These are phyloP conservation scores for Podaxis pistillaris DNA, from an alignment of 768 basidiomycete species.

Conservation along the genomic window DNA sequence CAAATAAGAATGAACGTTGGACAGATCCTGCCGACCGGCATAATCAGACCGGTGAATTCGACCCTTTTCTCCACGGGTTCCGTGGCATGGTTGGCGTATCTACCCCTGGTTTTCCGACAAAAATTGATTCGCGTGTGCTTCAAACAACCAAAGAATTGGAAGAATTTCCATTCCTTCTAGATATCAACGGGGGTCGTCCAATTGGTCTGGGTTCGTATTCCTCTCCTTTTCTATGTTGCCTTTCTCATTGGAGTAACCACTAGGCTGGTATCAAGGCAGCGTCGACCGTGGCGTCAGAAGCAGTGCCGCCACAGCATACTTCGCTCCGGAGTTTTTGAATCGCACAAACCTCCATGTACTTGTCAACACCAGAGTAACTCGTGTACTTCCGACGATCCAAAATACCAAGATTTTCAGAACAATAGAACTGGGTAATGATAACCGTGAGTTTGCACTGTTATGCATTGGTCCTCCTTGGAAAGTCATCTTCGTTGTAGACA, in stretches of 20 bases:
- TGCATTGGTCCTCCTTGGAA: not conserved
- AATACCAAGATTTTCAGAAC: conserved; percentile 6
- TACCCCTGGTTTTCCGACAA: conserved; percentile 16
- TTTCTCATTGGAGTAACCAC: not conserved
- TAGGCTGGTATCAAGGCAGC: conserved; percentile 24
- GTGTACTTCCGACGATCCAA: conserved; percentile 11
- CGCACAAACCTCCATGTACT: conserved; percentile 26
- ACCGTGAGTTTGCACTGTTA: not conserved
- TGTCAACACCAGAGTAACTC: conserved; percentile 21
- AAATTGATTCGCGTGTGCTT: conserved; percentile 23
- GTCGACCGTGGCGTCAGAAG: conserved; percentile 19
- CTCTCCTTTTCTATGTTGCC: not conserved
- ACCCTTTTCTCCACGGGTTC: conserved; percentile 20
- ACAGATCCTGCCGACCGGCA: conserved; percentile 19
- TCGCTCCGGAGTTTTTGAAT: conserved; percentile 19
- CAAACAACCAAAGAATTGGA: conserved; percentile 16
- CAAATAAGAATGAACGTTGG: conserved; percentile 17
- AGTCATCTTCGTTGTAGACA: not conserved
- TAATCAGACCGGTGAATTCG: conserved; percentile 20
- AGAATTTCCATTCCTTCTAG: conserved; percentile 15
- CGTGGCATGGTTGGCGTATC: conserved; percentile 19
- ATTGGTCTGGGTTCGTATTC: conserved; percentile 16
- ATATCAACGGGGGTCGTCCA: conserved; percentile 7
- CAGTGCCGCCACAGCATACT: conserved; percentile 18
- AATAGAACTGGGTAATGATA: conserved; percentile 16